A percentile compares a stretch with the other conserved stretches of the same genome.
phyloP scores from a whole-genome alignment of 345 rosid genomes.

The Dimocarpus longan region DNA sequence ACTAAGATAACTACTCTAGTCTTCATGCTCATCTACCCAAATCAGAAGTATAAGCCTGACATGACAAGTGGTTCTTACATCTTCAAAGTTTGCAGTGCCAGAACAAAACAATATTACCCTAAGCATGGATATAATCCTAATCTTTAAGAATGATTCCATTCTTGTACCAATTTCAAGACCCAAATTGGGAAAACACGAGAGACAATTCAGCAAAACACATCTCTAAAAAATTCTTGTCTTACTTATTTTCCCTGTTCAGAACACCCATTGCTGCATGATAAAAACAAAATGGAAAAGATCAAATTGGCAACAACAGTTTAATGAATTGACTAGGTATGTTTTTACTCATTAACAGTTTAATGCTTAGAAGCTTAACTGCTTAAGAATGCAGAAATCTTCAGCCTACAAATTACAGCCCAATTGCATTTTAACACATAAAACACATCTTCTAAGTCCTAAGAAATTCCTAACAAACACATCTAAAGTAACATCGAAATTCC shows the following conservation, averaged over 20 bases:
- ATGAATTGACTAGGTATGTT: too few species aligned
- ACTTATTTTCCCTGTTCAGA: neutral
- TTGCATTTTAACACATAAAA: too few species aligned
- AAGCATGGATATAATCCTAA: neutral
- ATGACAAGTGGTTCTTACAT: neutral
- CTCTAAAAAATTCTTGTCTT: neutral
- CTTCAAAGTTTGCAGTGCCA: neutral
- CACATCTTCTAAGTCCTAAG: too few species aligned
- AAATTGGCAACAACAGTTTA: neutral
- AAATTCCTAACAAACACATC: too few species aligned
- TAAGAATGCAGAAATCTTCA: too few species aligned
- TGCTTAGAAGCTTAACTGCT: too few species aligned
- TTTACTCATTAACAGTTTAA: too few species aligned
- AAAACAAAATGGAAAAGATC: neutral
- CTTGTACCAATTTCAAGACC: neutral
- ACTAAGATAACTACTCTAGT: neutral
- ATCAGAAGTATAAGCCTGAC: neutral
- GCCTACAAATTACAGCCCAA: too few species aligned
- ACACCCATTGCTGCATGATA: neutral
- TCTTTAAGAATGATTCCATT: neutral
- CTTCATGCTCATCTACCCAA: neutral
- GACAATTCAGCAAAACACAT: neutral
- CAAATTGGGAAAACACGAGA: neutral
- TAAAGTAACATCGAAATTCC: too few species aligned
- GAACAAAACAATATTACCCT: neutral